Conservation (phyloP, 257 asterid species). For the Nicotiana sylvestris region DNA sequence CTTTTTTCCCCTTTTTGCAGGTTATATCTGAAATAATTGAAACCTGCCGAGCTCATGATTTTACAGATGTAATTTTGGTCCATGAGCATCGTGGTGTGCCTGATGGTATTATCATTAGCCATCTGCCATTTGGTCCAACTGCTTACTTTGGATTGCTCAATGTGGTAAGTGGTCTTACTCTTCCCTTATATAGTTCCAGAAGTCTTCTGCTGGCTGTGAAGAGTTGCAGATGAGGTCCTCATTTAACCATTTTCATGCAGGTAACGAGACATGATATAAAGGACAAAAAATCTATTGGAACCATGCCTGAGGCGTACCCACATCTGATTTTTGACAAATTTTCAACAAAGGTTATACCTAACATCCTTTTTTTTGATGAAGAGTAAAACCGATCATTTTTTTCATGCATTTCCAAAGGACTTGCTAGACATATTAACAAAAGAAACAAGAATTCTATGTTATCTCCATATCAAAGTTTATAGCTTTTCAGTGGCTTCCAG, state of each 20-base stretch:
- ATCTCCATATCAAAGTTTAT: not conserved
- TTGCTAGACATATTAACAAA: not conserved
- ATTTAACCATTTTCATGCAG: conserved; percentile 35
- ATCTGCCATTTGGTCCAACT: conserved; percentile 95
- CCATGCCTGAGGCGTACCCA: conserved; percentile 5
- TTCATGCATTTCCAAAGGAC: not conserved
- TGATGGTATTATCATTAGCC: conserved; percentile 79
- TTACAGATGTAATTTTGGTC: conserved; percentile 81
- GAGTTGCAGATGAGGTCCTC: conserved; percentile 9
- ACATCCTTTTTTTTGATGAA: not conserved
- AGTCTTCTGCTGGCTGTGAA: not conserved
- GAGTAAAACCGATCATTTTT: not conserved
- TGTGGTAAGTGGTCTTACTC: conserved; percentile 61
- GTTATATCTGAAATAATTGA: conserved; percentile 88
- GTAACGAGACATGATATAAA: conserved; percentile 51
- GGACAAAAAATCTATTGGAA: conserved; percentile 14
- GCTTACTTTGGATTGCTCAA: conserved; percentile 88
- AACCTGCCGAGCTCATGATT: conserved; percentile 84
- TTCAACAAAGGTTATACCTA: not conserved
- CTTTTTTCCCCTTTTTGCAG: conserved; percentile 26
- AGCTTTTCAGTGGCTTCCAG: not conserved
- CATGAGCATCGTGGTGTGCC: conserved; percentile 98
- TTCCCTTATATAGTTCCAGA: not conserved
- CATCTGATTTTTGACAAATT: conserved; percentile 14
- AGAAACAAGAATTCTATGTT: not conserved